Evolutionary conservation across 441 rosid genomes (phyloP).

Genomic region (Adansonia grandidieri): DNA sequence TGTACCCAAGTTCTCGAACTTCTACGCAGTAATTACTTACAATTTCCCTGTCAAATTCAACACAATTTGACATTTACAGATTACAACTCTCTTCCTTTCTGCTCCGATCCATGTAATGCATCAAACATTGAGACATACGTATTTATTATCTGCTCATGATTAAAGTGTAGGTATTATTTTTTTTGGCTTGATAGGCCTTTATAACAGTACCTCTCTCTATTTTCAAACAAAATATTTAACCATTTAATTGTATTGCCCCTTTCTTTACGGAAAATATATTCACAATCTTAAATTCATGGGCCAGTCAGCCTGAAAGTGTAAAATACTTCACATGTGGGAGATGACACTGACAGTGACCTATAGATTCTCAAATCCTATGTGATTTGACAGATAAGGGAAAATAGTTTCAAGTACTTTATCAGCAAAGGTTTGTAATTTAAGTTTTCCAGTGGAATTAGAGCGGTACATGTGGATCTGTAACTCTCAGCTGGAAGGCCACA

Average conservation of each 20-base stretch:
- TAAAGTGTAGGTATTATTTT: no score
- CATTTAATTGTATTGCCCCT: no score
- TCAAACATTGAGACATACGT: no score
- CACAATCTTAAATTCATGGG: no score
- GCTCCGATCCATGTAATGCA: no score
- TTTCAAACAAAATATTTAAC: no score
- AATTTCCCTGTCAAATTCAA: constrained; percentile 42
- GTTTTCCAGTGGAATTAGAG: background rate
- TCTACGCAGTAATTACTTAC: constrained; percentile 56
- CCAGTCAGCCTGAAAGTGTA: background rate
- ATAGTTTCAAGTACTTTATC: background rate
- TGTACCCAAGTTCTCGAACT: constrained; percentile 53
- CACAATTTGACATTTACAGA: background rate
- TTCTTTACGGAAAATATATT: no score
- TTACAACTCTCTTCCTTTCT: background rate
- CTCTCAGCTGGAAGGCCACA: background rate
- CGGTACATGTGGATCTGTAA: background rate
- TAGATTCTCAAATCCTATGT: background rate
- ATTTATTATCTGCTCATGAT: no score
- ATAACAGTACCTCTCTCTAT: no score
- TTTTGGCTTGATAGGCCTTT: no score
- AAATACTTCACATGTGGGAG: background rate
- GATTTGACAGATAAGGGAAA: background rate
- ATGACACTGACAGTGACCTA: background rate
- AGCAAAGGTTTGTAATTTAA: background rate